These are phyloP conservation scores for Psidium friedrichsthalianum DNA, from an alignment of 345 rosid genomes.

Conservation along the genomic window DNA sequence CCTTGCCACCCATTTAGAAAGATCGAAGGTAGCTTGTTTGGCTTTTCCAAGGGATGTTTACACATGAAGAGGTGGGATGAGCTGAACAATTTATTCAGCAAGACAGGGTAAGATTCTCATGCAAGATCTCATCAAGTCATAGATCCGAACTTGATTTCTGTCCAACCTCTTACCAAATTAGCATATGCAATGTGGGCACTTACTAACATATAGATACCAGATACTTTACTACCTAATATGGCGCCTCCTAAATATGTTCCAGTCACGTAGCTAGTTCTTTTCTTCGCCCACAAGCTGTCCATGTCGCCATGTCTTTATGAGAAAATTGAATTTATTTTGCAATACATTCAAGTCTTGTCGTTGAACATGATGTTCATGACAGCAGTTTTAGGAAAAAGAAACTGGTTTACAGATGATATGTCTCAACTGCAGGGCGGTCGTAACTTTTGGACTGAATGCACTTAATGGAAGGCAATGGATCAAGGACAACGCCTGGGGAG, in stretches of 20 bases:
- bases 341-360: background rate
- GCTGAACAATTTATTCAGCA: conserved; percentile 45
- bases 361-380: background rate
- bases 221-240: background rate
- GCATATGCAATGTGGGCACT: background rate
- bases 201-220: background rate
- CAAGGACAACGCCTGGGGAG: conserved; percentile 51
- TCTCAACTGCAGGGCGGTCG: conserved; percentile 41
- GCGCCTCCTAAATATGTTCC: background rate
- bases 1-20: conserved; percentile 69
- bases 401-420: background rate
- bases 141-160: rapidly evolving
- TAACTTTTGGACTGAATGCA: conserved; percentile 89
- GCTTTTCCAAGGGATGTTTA: conserved; percentile 89
- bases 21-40: conserved; percentile 59
- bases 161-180: background rate
- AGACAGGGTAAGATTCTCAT: conserved; percentile 41
- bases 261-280: background rate
- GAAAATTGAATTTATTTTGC: background rate
- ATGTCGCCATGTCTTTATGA: background rate
- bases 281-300: background rate
- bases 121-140: background rate
- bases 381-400: background rate
- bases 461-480: conserved; percentile 71
- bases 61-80: conserved; percentile 93